These are phyloP conservation scores for Xylaria sp. DNA, from an alignment of 2,329 filamentous ascomycete species.

Conservation along the genomic window DNA sequence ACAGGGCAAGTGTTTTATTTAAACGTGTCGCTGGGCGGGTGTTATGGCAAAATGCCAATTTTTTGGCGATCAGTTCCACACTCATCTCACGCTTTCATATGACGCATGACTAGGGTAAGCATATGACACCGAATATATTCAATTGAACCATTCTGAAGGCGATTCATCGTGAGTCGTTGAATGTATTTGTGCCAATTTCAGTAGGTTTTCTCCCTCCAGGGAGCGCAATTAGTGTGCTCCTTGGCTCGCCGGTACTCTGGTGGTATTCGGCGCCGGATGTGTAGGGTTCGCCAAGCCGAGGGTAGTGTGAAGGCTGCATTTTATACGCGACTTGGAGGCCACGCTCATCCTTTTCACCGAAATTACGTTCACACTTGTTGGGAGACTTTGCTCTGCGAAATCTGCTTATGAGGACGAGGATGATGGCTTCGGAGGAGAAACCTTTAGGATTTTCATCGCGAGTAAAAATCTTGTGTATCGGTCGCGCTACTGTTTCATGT, in stretches of 20 bases:
- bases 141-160: not conserved
- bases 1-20: not conserved
- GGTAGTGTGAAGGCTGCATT: not conserved
- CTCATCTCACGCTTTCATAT: too few species aligned
- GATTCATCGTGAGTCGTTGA: not conserved
- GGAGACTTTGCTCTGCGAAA: not conserved
- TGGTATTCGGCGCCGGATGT: not conserved
- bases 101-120: too few species aligned
- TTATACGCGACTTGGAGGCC: not conserved
- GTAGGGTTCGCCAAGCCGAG: not conserved
- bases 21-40: not conserved
- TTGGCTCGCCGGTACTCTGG: not conserved
- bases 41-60: constrained; percentile 19
- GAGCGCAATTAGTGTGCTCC: not conserved
- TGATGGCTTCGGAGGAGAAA: not conserved
- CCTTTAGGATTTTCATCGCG: not conserved
- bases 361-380: too few species aligned
- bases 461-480: not conserved
- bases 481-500: too few species aligned
- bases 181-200: not conserved
- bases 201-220: not conserved
- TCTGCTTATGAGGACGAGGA: not conserved
- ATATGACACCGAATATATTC: not conserved
- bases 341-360: not conserved
- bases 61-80: not conserved